Conservation (phyloP, 2,329 filamentous ascomycete genomes). For the Knoxdaviesia capensis region DNA sequence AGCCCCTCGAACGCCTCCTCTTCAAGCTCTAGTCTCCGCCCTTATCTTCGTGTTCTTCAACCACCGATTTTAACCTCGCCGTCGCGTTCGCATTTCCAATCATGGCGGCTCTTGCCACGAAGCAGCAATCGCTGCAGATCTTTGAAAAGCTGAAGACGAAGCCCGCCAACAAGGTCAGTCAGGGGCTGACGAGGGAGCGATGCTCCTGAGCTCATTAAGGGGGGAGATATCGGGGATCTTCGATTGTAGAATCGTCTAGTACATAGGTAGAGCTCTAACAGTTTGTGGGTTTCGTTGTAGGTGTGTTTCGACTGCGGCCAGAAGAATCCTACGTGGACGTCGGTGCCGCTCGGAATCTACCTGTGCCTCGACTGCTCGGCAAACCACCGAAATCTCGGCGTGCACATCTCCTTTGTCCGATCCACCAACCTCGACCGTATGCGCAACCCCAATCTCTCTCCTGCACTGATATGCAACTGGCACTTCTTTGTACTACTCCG, state of each 20-base stretch:
- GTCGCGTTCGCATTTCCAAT: constrained; percentile 13
- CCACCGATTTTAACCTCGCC: not conserved
- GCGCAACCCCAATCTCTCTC: constrained; percentile 15
- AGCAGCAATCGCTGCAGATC: constrained; percentile 89
- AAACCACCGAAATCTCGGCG: constrained; percentile 91
- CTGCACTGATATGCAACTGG: constrained; percentile 1
- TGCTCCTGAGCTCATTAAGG: too few relatives aligned
- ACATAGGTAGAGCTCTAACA: too few relatives aligned
- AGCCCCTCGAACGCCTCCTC: not conserved
- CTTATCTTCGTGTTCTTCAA: not conserved
- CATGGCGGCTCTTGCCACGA: constrained; percentile 57
- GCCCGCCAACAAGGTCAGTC: constrained; percentile 69
- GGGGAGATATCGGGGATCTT: too few relatives aligned
- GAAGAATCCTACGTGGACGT: constrained; percentile 98
- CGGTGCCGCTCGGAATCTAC: constrained; percentile 92
- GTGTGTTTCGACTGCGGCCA: constrained; percentile 96
- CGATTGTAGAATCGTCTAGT: too few relatives aligned
- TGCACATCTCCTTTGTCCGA: constrained; percentile 97
- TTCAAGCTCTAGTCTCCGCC: too few relatives aligned
- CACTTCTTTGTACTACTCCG: too few relatives aligned
- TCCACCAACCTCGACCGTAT: constrained; percentile 96
- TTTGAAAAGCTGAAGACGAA: constrained; percentile 96
- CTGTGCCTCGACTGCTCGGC: constrained; percentile 95
- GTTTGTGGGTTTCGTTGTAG: constrained; percentile 20
- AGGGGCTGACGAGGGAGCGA: too few relatives aligned